A percentile compares a stretch with the other conserved stretches of the same genome.
phyloP scores from a whole-genome alignment of 345 rosid genomes.

The Populus alba region DNA sequence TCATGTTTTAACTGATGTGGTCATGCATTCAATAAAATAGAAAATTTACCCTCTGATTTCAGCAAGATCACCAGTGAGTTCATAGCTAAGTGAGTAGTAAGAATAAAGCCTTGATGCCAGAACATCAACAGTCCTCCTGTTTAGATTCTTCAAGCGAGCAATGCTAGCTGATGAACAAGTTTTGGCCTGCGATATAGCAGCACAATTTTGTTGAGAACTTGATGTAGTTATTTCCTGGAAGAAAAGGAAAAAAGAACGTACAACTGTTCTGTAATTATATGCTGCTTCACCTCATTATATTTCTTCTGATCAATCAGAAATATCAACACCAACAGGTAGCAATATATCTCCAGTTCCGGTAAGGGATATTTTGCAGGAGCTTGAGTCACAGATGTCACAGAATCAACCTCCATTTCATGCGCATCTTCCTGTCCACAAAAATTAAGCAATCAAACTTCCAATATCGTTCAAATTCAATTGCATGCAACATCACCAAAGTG shows the following conservation, averaged over 20 bases:
- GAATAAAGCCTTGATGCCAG: slow-evolving; percentile 75
- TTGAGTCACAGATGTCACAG: slow-evolving; percentile 52
- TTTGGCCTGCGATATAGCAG: slow-evolving; percentile 57
- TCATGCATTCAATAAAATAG: neutral
- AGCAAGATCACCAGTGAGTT: slow-evolving; percentile 73
- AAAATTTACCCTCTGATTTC: slow-evolving; percentile 70
- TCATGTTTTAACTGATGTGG: neutral
- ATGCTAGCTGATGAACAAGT: slow-evolving; percentile 81
- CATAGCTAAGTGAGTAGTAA: slow-evolving; percentile 76
- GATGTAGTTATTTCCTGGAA: neutral
- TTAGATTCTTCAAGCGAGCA: slow-evolving; percentile 58
- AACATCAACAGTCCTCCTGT: slow-evolving; percentile 77
- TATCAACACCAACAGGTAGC: slow-evolving; percentile 66
- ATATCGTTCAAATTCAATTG: neutral
- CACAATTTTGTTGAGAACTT: neutral
- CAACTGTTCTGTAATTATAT: neutral
- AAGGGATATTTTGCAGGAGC: slow-evolving; percentile 52
- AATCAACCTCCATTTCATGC: slow-evolving; percentile 90
- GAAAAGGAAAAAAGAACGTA: neutral
- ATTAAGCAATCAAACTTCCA: neutral
- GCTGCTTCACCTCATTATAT: slow-evolving; percentile 52
- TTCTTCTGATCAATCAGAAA: slow-evolving; percentile 77
- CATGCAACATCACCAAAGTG: neutral
- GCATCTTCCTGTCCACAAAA: slow-evolving; percentile 50
- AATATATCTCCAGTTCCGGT: slow-evolving; percentile 74